Percentiles rank a stretch among this genome's conserved stretches.
Conservation (phyloP, 2,329 filamentous ascomycete species). For the Aspergillus ibericus region DNA sequence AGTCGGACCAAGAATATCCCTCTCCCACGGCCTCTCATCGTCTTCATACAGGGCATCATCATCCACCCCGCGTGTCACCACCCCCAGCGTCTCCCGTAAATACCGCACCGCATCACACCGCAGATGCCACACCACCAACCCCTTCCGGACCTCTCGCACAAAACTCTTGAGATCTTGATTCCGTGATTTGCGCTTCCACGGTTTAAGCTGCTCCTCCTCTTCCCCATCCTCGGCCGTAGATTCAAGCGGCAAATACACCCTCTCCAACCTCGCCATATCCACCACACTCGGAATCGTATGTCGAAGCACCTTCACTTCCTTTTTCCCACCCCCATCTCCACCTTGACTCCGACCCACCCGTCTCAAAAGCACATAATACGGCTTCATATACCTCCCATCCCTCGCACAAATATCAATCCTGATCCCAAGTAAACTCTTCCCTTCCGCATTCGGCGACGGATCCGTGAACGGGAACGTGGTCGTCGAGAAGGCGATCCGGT, state of each 20-base stretch:
- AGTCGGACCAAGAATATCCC: constrained; percentile 17
- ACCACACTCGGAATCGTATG: constrained; percentile 50
- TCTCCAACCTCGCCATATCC: constrained; percentile 39
- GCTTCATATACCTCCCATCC: constrained; percentile 41
- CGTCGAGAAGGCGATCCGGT: constrained; percentile 47
- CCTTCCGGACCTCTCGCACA: constrained; percentile 40
- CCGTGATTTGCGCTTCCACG: constrained; percentile 17
- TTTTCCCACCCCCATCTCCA: constrained; percentile 16
- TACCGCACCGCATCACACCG: constrained; percentile 39
- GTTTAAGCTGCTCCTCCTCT: constrained; percentile 18
- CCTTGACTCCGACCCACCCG: constrained; percentile 19
- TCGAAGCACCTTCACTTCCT: constrained; percentile 37
- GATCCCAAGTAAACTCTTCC: constrained; percentile 40
- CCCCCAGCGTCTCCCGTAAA: constrained; percentile 35
- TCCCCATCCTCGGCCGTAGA: constrained; percentile 13
- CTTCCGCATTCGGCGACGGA: constrained; percentile 35
- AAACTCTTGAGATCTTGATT: constrained; percentile 41
- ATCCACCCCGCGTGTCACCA: constrained; percentile 12
- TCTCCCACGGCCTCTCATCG: constrained; percentile 18
- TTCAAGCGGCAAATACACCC: constrained; percentile 30
- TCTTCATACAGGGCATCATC: constrained; percentile 12
- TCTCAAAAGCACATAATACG: constrained; percentile 46
- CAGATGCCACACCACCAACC: constrained; percentile 45
- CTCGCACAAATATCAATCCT: constrained; percentile 44
- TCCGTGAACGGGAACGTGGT: constrained; percentile 50